Conservation (phyloP, 495 filamentous ascomycete species). For the Bryoglossum gracile region DNA sequence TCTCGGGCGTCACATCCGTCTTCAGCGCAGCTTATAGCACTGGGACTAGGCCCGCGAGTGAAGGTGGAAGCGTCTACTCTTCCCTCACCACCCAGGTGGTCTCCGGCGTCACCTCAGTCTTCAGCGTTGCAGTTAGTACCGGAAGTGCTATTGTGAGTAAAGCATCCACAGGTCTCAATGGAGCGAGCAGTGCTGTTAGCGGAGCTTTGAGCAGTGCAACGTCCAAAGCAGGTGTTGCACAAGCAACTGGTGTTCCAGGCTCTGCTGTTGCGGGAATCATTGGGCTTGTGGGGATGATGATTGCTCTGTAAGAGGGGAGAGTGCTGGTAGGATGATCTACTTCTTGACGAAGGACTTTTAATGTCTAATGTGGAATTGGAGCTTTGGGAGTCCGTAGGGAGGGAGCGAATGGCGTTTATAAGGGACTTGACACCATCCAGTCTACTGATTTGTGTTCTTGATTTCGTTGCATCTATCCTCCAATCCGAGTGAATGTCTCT, state of each 20-base stretch:
- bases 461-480: no score
- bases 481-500: no score
- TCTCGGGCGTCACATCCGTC: constrained; percentile 11
- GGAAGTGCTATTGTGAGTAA: constrained; percentile 1
- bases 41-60: neutral
- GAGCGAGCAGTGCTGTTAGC: constrained; percentile 1
- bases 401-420: no score
- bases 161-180: neutral
- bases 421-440: no score
- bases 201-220: constrained; percentile 1
- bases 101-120: constrained; percentile 11
- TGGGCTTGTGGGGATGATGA: constrained; percentile 8
- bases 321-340: no score
- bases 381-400: no score
- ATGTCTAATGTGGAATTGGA: no score
- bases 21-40: constrained; percentile 2
- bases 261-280: constrained; percentile 4
- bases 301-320: constrained; percentile 3
- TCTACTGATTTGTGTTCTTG: no score
- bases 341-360: no score
- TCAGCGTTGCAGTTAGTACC: constrained; percentile 1
- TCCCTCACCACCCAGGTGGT: constrained; percentile 4
- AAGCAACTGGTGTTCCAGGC: neutral
- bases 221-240: neutral
- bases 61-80: constrained; percentile 2